Base-by-base conservation (phyloP, 2,329 filamentous ascomycete species). In the Aspergillus quadricinctus region DNA sequence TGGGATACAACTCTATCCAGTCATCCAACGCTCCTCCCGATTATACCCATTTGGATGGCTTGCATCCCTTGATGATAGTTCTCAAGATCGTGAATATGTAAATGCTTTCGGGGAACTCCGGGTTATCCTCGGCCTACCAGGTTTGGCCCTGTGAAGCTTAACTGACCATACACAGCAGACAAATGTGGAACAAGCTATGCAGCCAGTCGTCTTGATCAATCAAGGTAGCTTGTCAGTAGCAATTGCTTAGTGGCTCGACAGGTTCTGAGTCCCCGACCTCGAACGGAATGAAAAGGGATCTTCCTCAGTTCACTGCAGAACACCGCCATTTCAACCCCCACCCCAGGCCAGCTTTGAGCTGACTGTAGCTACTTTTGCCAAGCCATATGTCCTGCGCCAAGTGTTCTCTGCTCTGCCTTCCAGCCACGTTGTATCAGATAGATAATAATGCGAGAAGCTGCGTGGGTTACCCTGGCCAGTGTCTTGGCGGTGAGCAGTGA, bases 351-450 rank as follows among this genome's bases (percentile, higher is more conserved):
- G 54, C 25, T 54, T 37, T 49, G 49, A 46, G 54, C 54, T 37
- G 35, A 41, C 53, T 25, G 56, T 60, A 56, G 58, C 57, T 37
- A 25, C 56, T 50, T 54, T 55, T 54, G 63, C 63, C 63, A 65
- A 65, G 43, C 11, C 10, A 19, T 23, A 14, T 46, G 5, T 46
- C 43, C 21, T 37, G 62, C 43, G 50, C 52, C 57, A 54, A 53
- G 50, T 54, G 53, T 49, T 58, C 58, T 54, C 50, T 54, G 43
- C 53, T 56, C 57, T 58, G 51, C 56, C 52, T 55, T 54, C 60
- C 60, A 55, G 50, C 63, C 63, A 65, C 61, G 63, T 65, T 65
- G 58, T 58, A 51, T 43, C 17, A 11, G 23, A 46, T 43, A 11
- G 43, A 17, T 46, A 17, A 17, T 46, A 17, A 46, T 55, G 45